Percentiles rank a stretch among this genome's conserved stretches.
phyloP scores from a whole-genome alignment of 2,329 filamentous ascomycete species.

The Talaromyces albobiverticillius region DNA sequence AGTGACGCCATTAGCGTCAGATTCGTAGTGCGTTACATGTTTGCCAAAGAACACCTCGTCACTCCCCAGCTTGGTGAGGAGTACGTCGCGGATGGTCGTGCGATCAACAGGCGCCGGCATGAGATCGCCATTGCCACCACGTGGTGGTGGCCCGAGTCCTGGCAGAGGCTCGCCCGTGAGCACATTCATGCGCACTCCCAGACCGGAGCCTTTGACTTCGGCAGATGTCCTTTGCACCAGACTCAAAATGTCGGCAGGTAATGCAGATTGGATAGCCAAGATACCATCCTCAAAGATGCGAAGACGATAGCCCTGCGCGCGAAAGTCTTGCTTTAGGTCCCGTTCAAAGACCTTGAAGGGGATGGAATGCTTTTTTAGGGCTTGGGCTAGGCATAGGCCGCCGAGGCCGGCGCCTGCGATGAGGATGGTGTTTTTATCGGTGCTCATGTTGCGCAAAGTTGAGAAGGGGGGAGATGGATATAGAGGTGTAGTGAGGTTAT shows the following conservation, averaged over 20 bases:
- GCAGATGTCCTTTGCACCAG: slow-evolving; percentile 22
- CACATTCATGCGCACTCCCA: slow-evolving; percentile 17
- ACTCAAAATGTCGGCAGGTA: slow-evolving; percentile 16
- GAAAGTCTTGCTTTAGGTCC: slow-evolving; percentile 27
- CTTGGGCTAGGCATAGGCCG: slow-evolving; percentile 35
- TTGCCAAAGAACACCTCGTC: slow-evolving; percentile 33
- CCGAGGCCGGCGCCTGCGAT: slow-evolving; percentile 37
- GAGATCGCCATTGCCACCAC: slow-evolving; percentile 16
- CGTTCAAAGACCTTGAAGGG: slow-evolving; percentile 38
- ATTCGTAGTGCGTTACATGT: slow-evolving; percentile 20
- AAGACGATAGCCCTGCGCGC: slow-evolving; percentile 40
- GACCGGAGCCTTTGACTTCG: slow-evolving; percentile 11
- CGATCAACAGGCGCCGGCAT: slow-evolving; percentile 31
- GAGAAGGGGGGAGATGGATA: neutral
- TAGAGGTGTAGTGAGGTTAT: neutral
- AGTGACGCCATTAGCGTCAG: slow-evolving; percentile 19
- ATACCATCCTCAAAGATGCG: slow-evolving; percentile 26
- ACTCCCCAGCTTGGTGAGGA: slow-evolving; percentile 29
- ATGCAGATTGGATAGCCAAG: slow-evolving; percentile 16
- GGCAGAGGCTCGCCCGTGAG: slow-evolving; percentile 9
- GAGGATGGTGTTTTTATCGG: slow-evolving; percentile 21
- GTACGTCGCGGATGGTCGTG: slow-evolving; percentile 30
- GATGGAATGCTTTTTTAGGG: slow-evolving; percentile 31
- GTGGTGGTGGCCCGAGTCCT: slow-evolving; percentile 12
- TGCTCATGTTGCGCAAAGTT: neutral